Evolutionary conservation across 805 yeast species (phyloP).

Genomic region (Candida pini): DNA sequence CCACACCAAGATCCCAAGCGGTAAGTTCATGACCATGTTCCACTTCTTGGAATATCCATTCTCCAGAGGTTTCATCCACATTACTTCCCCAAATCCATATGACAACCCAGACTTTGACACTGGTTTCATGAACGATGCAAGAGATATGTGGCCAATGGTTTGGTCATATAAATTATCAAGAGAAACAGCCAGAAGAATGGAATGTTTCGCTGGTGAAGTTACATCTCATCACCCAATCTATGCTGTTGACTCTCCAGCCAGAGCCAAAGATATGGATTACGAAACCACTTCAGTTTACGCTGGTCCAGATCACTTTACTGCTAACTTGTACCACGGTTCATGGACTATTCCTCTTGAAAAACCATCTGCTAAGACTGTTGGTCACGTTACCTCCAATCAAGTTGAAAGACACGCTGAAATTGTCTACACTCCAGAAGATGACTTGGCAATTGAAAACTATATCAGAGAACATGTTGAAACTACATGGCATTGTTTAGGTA

Average conservation of each 20-base stretch:
- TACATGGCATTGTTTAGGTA: conserved; percentile 28
- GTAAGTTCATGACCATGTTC: conserved; percentile 26
- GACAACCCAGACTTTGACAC: conserved; percentile 25
- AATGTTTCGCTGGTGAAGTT: conserved; percentile 25
- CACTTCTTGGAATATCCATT: conserved; percentile 28
- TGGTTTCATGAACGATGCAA: conserved; percentile 25
- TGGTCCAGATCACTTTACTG: conserved; percentile 23
- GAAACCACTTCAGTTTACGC: conserved; percentile 21
- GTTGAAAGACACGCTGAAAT: conserved; percentile 18
- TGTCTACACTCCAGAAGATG: conserved; percentile 23
- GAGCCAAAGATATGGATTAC: conserved; percentile 23
- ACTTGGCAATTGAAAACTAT: conserved; percentile 23
- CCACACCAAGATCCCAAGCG: conserved; percentile 26
- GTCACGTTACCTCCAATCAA: conserved; percentile 23
- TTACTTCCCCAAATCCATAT: conserved; percentile 21
- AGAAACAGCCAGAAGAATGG: conserved; percentile 27
- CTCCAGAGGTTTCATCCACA: conserved; percentile 24
- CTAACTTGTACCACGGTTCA: conserved; percentile 26
- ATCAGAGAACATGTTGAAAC: conserved; percentile 26
- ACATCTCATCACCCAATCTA: conserved; percentile 24
- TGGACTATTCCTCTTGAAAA: conserved; percentile 25
- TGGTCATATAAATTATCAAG: conserved; percentile 27
- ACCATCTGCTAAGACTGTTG: conserved; percentile 14
- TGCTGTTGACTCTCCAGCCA: conserved; percentile 23
- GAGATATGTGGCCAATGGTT: conserved; percentile 27